Conservation (phyloP, 2,329 filamentous ascomycete species). For the Ceratocystis papillata region DNA sequence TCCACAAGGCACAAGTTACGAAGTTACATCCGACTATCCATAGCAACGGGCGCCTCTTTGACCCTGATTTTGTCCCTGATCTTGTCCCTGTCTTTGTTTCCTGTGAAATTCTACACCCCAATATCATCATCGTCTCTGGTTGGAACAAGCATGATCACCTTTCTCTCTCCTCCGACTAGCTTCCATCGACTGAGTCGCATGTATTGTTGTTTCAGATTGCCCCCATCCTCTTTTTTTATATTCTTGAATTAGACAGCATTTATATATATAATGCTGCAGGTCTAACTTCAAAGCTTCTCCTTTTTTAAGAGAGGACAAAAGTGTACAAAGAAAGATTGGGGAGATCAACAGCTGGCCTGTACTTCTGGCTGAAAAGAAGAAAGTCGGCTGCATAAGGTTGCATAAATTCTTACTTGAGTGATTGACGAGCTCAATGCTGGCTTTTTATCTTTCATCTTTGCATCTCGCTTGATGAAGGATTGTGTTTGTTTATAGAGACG, state of each 20-base stretch:
- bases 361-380: not conserved
- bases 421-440: not conserved
- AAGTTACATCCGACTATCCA: no score
- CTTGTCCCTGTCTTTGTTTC: no score
- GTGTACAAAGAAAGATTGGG: not conserved
- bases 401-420: not conserved
- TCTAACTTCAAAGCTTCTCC: not conserved
- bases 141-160: no score
- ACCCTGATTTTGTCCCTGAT: no score
- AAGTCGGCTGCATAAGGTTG: not conserved
- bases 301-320: not conserved
- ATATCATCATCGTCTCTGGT: no score
- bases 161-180: not conserved
- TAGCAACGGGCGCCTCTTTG: no score
- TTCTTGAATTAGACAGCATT: no score
- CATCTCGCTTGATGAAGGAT: not conserved
- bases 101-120: no score
- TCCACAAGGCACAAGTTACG: no score
- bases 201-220: not conserved
- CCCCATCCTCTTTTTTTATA: no score
- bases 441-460: not conserved
- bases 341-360: constrained; percentile 4
- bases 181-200: not conserved
- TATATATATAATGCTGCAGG: no score
- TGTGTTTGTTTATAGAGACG: constrained; percentile 13